Percentiles rank a stretch among this genome's conserved stretches.
Evolutionary conservation across 306 rosid species (phyloP).

Genomic region (Canavalia ensiformis): DNA sequence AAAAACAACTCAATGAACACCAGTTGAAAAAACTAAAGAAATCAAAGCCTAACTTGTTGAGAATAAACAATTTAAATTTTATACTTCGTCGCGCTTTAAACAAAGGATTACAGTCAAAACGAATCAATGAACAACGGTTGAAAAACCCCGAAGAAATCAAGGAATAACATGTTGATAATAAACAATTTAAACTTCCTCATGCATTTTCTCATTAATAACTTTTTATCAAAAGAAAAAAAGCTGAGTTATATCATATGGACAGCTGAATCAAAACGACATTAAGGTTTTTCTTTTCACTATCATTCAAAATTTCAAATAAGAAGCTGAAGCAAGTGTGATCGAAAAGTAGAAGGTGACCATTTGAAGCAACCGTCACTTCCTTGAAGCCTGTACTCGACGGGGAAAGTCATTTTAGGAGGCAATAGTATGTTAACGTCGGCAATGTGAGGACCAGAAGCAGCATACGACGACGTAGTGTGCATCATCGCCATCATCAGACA

Average conservation of each 20-base stretch:
- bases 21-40: background rate
- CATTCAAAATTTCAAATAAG: background rate
- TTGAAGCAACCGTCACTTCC: constrained; percentile 98
- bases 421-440: constrained; percentile 82
- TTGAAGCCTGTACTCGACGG: constrained; percentile 86
- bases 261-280: background rate
- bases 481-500: background rate
- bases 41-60: background rate
- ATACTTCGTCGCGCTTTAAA: background rate
- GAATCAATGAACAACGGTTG: background rate
- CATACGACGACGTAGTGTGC: constrained; percentile 51
- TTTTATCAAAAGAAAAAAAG: background rate
- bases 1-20: background rate
- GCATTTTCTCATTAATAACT: background rate
- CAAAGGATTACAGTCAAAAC: constrained; percentile 20
- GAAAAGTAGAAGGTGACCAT: constrained; percentile 56
- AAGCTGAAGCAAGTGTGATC: background rate
- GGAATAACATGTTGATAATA: background rate
- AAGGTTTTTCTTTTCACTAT: background rate
- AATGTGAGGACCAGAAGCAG: constrained; percentile 85
- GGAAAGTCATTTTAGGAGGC: constrained; percentile 86
- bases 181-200: background rate
- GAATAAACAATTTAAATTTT: background rate
- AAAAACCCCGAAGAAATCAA: background rate
- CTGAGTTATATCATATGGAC: background rate